phyloP scores from a whole-genome alignment of 495 filamentous ascomycete species.

The Penicillium parvum region DNA sequence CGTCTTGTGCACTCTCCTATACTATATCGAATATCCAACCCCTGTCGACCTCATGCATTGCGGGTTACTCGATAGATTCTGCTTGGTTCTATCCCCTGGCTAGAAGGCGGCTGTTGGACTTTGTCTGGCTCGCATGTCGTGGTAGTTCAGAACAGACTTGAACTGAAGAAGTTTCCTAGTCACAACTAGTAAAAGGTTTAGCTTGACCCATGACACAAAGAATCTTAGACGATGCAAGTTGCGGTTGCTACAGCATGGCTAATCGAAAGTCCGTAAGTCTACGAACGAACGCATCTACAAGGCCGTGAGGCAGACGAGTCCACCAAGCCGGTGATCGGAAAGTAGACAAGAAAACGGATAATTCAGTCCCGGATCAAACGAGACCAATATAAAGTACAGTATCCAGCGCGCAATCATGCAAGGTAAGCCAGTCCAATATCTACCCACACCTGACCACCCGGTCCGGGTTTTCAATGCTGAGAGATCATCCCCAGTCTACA shows the following conservation, averaged over 20 bases:
- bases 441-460: constrained; percentile 23
- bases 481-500: constrained; percentile 19
- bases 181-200: background rate
- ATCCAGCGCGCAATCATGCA: constrained; percentile 31
- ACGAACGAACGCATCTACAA: too few relatives aligned
- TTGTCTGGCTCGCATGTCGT: background rate
- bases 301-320: too few relatives aligned
- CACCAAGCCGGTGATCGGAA: too few relatives aligned
- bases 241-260: constrained; percentile 15
- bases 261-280: constrained; percentile 16
- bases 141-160: too few relatives aligned
- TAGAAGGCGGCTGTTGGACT: too few relatives aligned
- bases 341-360: constrained; percentile 12
- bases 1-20: constrained; percentile 9
- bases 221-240: constrained; percentile 10
- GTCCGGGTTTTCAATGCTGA: constrained; percentile 10
- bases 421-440: constrained; percentile 32
- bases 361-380: constrained; percentile 12
- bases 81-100: too few relatives aligned
- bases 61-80: constrained; percentile 19
- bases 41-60: constrained; percentile 15
- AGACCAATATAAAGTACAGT: constrained; percentile 32
- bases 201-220: background rate
- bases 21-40: constrained; percentile 20
- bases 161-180: too few relatives aligned